Percentiles rank a stretch among this genome's conserved stretches.
phyloP scores from a whole-genome alignment of 2,329 filamentous ascomycete species.

The Nothomitra cinnamomea region DNA sequence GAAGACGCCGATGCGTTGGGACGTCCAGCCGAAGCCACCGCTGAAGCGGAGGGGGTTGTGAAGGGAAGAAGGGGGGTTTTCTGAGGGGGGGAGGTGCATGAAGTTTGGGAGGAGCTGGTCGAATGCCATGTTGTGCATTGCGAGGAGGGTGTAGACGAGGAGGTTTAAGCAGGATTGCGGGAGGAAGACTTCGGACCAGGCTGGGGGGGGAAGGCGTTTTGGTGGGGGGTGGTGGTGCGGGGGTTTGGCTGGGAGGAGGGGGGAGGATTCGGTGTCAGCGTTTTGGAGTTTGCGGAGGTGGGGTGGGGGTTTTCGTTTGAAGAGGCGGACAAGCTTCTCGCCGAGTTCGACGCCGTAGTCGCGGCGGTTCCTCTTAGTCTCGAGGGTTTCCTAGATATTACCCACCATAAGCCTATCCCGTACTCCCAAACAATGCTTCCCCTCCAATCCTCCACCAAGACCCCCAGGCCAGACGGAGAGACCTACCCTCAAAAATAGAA shows the following conservation, averaged over 20 bases:
- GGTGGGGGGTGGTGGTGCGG: neutral
- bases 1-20: conserved; percentile 63
- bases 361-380: conserved; percentile 44
- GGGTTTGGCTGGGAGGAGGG: neutral
- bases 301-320: conserved; percentile 11
- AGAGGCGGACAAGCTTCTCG: conserved; percentile 35
- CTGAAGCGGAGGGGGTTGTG: conserved; percentile 64
- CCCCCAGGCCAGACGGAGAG: neutral
- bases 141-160: conserved; percentile 60
- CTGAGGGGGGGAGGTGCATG: conserved; percentile 56
- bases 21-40: conserved; percentile 60
- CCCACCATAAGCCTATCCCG: neutral
- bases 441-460: too few species aligned
- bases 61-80: conserved; percentile 27
- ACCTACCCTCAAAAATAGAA: conserved; percentile 56
- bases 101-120: conserved; percentile 84
- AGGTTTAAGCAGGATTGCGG: conserved; percentile 61
- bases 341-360: conserved; percentile 69
- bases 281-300: conserved; percentile 11
- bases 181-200: conserved; percentile 48
- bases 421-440: neutral
- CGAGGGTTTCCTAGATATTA: conserved; percentile 69
- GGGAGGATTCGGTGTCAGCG: conserved; percentile 14
- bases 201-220: conserved; percentile 9
- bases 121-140: conserved; percentile 66